A percentile compares a stretch with the other conserved stretches of the same genome.
phyloP scores from a whole-genome alignment of 2,329 filamentous ascomycete genomes.

The Trichoderma breve region DNA sequence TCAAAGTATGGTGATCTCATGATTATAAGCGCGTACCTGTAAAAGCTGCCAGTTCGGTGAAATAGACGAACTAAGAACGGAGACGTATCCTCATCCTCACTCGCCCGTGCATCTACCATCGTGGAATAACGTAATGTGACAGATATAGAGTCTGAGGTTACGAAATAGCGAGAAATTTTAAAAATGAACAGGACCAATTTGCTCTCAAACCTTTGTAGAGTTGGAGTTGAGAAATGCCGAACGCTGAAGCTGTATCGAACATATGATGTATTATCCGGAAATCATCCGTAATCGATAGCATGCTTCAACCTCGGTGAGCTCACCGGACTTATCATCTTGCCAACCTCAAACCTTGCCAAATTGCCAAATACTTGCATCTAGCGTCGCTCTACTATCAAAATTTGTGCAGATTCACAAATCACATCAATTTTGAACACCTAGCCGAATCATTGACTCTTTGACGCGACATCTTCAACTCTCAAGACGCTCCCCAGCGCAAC shows the following conservation, averaged over 20 bases:
- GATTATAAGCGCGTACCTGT: conserved; percentile 50
- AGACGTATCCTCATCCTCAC: conserved; percentile 63
- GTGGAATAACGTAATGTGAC: neutral
- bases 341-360: neutral
- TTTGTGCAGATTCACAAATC: neutral
- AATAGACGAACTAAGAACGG: conserved; percentile 86
- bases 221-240: neutral
- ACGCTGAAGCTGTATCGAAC: neutral
- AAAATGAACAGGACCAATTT: neutral
- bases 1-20: neutral
- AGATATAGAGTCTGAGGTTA: neutral
- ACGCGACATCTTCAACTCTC: neutral
- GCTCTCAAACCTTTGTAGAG: neutral
- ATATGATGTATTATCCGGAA: conserved; percentile 25
- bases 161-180: neutral
- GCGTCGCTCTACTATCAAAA: too few relatives aligned
- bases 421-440: neutral
- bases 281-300: conserved; percentile 32
- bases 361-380: neutral
- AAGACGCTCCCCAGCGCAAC: neutral
- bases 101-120: neutral
- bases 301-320: neutral
- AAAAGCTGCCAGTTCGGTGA: conserved; percentile 71
- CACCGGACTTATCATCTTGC: neutral
- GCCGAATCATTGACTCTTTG: neutral